Base-by-base conservation (phyloP, 2,329 filamentous ascomycete species). In the Diaporthe nobilis region DNA sequence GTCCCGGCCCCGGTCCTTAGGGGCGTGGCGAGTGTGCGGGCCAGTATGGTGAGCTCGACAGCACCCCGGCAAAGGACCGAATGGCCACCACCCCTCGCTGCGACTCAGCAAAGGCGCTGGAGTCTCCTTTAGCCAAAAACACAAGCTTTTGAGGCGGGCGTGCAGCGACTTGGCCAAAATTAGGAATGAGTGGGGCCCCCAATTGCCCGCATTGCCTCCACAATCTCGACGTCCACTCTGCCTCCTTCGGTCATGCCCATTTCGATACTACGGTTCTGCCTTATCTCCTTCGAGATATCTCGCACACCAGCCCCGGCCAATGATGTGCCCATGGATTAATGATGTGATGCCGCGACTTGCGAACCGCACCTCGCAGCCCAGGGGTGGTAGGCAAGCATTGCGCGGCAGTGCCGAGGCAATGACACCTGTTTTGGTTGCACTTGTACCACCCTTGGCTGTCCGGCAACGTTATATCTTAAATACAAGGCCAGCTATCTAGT, bases 251-350 rank as follows among this genome's bases (percentile, higher is more conserved):
- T 31, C 57, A 53, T 53, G 57, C 42, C 44, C 34, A 72, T 49
- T 42, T 39, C 10, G 44, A 63, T 61, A 72, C 22, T n/a, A 28
- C 31, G 17, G 10, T 31, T 37, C 42, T 63, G 71, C 44, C 71
- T 72, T 72, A 72, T 72, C 71, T 53, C 25, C 25, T 47, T 37
- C 37, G 31, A 60, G 42, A 63, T 72, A 63, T 60, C 70, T 72
- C 55, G 28, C 68, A 57, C 49, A 20, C 39, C 37, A 17, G 20
- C 4, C 37, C 39, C 37, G 55, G 71, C 71, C 57, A 72, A 72
- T 72, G 44, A 63, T 72, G 57, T 68, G 20, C 44, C 71, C 71
- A 63, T 72, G 57, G 49, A 13, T 37, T 6, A 28, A 57, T 55
- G 53, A 44, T 72, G 44, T 15, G 28, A 72, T 72, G 71, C 44